A percentile compares a stretch with the other conserved stretches of the same genome.
Conservation (phyloP, 1,284 basidiomycete genomes). For the Ceratobasidium sp. region DNA sequence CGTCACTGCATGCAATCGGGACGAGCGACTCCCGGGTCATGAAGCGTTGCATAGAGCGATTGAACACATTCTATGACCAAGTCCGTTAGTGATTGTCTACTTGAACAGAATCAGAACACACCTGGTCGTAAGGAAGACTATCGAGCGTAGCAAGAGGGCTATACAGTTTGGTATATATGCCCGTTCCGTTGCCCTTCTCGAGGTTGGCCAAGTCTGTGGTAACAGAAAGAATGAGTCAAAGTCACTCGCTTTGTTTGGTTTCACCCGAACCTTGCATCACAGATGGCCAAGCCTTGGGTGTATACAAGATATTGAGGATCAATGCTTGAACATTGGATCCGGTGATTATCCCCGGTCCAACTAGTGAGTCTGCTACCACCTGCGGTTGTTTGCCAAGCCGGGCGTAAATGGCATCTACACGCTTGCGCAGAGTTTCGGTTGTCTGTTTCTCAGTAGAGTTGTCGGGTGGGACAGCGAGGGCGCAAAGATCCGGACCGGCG, state of each 20-base stretch:
- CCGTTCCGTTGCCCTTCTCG: slow-evolving; percentile 3
- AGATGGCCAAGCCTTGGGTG: background rate
- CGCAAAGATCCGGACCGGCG: slow-evolving; percentile 47
- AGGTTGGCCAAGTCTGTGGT: background rate
- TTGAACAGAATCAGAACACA: background rate
- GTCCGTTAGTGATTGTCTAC: background rate
- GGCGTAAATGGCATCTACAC: slow-evolving; percentile 40
- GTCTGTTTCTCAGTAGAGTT: slow-evolving; percentile 37
- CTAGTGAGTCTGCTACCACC: slow-evolving; percentile 38
- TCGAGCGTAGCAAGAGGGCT: background rate
- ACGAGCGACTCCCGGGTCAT: slow-evolving; percentile 15
- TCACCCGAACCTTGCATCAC: background rate
- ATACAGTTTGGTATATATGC: background rate
- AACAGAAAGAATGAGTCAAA: slow-evolving; percentile 19
- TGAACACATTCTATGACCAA: slow-evolving; percentile 9
- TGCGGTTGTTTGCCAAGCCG: slow-evolving; percentile 42
- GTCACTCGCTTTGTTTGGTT: background rate
- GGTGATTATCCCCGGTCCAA: slow-evolving; percentile 48
- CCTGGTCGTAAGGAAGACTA: slow-evolving; percentile 5
- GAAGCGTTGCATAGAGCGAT: slow-evolving; percentile 38
- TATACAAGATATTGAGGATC: slow-evolving; percentile 48
- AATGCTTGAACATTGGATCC: slow-evolving; percentile 41
- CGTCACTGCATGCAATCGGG: slow-evolving; percentile 24
- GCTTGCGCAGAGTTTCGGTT: slow-evolving; percentile 20
- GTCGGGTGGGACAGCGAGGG: slow-evolving; percentile 9